These are phyloP conservation scores for Vanrija pseudolonga DNA, from an alignment of 1,284 basidiomycete genomes.

Conservation along the genomic window DNA sequence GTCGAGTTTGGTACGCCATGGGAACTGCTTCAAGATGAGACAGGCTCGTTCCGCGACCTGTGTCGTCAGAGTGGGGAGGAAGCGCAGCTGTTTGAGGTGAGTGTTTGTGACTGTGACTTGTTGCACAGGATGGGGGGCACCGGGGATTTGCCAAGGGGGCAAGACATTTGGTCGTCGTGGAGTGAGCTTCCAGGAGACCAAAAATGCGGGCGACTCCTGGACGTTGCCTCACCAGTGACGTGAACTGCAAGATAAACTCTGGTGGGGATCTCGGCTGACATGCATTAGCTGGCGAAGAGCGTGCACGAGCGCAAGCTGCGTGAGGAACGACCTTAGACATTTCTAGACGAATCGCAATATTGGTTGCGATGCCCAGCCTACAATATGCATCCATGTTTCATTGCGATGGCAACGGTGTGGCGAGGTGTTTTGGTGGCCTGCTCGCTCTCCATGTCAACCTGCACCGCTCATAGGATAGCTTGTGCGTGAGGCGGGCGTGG, in stretches of 20 bases:
- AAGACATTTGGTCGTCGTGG: too few relatives aligned
- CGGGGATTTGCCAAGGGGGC: too few relatives aligned
- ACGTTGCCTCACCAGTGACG: not conserved
- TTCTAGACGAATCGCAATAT: too few relatives aligned
- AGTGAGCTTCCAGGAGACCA: too few relatives aligned
- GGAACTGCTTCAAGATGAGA: constrained; percentile 47
- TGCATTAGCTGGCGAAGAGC: constrained; percentile 16
- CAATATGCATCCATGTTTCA: not conserved
- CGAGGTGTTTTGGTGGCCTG: not conserved
- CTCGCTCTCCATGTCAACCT: too few relatives aligned
- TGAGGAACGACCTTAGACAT: not conserved
- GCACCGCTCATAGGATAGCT: too few relatives aligned
- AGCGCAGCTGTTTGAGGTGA: constrained; percentile 39
- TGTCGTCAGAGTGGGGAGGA: constrained; percentile 51
- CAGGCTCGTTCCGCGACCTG: constrained; percentile 47
- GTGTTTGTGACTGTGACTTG: constrained; percentile 3
- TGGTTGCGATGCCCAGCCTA: not conserved
- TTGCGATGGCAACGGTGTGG: not conserved
- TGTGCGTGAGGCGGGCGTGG: too few relatives aligned
- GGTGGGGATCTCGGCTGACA: not conserved
- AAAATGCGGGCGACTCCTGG: too few relatives aligned
- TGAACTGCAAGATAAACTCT: not conserved
- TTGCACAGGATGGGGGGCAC: too few relatives aligned
- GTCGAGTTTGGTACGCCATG: constrained; percentile 54
- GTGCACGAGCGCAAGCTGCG: constrained; percentile 16